Conservation (phyloP, 1,284 basidiomycete species). For the Cryptococcus sp. region DNA sequence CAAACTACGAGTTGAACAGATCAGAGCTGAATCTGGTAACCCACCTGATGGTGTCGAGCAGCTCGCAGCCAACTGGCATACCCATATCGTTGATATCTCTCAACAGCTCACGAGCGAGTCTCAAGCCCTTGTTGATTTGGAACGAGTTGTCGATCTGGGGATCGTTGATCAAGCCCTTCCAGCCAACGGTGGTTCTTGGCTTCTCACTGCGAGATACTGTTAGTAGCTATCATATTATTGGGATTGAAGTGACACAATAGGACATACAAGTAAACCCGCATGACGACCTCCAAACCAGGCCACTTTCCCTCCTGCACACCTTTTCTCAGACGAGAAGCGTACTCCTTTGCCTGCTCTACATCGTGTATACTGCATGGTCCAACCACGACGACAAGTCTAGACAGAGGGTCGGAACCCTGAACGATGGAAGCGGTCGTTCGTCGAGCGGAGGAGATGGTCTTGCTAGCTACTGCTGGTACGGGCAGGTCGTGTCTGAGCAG, state of each 20-base stretch:
- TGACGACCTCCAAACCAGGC: conserved; percentile 78
- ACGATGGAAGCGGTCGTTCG: conserved; percentile 74
- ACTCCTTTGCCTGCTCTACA: conserved; percentile 83
- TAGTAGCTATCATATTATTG: not conserved
- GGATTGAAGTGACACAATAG: not conserved
- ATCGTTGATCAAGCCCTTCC: conserved; percentile 95
- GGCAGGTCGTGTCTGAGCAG: conserved; percentile 82
- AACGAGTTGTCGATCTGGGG: conserved; percentile 52
- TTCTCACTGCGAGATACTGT: conserved; percentile 43
- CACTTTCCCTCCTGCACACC: conserved; percentile 65
- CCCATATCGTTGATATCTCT: conserved; percentile 84
- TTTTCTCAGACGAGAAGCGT: conserved; percentile 73
- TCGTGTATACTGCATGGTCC: conserved; percentile 97
- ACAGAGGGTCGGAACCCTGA: conserved; percentile 68
- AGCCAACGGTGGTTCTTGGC: conserved; percentile 72
- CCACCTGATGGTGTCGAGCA: conserved; percentile 60
- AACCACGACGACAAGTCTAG: conserved; percentile 83
- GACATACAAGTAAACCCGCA: conserved; percentile 85
- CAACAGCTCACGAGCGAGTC: conserved; percentile 84
- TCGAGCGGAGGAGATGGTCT: conserved; percentile 77
- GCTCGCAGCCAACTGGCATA: conserved; percentile 83
- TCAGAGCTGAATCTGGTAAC: conserved; percentile 1
- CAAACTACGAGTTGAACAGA: not conserved
- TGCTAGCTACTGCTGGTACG: conserved; percentile 49
- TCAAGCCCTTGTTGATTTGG: conserved; percentile 92